phyloP scores from a whole-genome alignment of 2,329 filamentous ascomycete genomes.

The Magnaporthales sp. region DNA sequence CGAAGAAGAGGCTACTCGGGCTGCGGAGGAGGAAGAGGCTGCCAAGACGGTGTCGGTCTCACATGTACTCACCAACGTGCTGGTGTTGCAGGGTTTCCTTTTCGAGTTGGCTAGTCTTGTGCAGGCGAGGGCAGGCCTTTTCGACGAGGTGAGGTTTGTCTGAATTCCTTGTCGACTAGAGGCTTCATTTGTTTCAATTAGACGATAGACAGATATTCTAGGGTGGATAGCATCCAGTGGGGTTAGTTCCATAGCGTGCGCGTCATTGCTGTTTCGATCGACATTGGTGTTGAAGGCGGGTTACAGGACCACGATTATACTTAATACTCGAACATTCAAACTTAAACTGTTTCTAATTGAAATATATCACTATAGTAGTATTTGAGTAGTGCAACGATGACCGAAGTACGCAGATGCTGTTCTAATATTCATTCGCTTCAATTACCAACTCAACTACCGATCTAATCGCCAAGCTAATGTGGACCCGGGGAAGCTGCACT shows the following conservation, averaged over 20 bases:
- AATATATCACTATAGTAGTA: neutral
- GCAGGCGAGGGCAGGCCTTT: conserved; percentile 65
- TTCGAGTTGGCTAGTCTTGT: conserved; percentile 68
- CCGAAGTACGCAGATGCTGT: no score
- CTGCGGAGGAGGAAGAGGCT: conserved; percentile 10
- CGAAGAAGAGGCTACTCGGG: conserved; percentile 11
- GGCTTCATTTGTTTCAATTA: neutral
- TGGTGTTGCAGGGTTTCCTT: conserved; percentile 72
- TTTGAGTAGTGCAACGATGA: no score
- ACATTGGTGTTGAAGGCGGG: neutral
- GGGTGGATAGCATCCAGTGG: neutral
- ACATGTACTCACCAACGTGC: conserved; percentile 70
- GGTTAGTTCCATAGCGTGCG: conserved; percentile 1
- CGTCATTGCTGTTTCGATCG: neutral
- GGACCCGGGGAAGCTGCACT: neutral
- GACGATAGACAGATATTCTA: neutral
- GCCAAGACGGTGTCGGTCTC: conserved; percentile 56
- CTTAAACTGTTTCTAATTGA: neutral
- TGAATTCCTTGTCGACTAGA: conserved; percentile 13
- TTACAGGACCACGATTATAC: neutral
- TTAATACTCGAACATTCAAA: neutral
- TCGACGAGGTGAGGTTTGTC: conserved; percentile 64
- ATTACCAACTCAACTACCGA: neutral
- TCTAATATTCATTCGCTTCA: no score
- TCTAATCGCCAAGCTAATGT: neutral